Conservation (phyloP, 2,329 filamentous ascomycete species). For the Gaeumannomyces sp. region DNA sequence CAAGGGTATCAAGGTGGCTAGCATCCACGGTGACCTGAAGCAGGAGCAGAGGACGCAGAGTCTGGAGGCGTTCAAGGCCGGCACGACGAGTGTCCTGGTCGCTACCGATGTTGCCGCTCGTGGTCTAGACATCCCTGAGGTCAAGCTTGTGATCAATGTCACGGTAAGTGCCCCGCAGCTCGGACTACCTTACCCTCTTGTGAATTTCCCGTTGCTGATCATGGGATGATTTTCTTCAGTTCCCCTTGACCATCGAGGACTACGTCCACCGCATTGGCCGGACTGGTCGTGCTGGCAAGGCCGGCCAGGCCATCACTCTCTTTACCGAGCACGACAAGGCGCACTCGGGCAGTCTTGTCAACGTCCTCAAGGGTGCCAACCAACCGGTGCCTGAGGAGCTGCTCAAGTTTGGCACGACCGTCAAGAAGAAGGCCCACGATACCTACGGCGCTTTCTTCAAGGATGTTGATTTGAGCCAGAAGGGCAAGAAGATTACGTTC, state of each 20-base stretch:
- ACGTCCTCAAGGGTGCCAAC: constrained; percentile 88
- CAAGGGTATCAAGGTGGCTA: constrained; percentile 76
- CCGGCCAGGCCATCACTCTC: constrained; percentile 81
- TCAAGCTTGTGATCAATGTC: constrained; percentile 91
- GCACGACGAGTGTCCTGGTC: constrained; percentile 75
- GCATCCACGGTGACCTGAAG: constrained; percentile 87
- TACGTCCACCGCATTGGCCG: constrained; percentile 96
- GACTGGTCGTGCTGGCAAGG: constrained; percentile 87
- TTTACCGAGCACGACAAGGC: constrained; percentile 95
- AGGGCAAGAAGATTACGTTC: constrained; percentile 88
- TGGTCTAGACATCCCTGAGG: constrained; percentile 89
- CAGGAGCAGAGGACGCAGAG: constrained; percentile 85
- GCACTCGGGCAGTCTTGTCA: constrained; percentile 85
- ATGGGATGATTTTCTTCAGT: constrained; percentile 35
- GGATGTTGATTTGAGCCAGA: constrained; percentile 75
- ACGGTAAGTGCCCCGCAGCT: constrained; percentile 48
- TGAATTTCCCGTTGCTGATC: constrained; percentile 10
- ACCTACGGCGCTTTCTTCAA: constrained; percentile 95
- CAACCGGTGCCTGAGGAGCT: constrained; percentile 86
- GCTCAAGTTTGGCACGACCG: constrained; percentile 92
- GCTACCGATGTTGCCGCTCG: constrained; percentile 95
- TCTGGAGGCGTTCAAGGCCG: constrained; percentile 85
- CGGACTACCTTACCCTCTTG: background rate
- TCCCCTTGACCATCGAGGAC: constrained; percentile 91
- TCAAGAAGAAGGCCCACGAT: constrained; percentile 97